Evolutionary conservation across 139 green algal species (phyloP), one percentile per base, ranked within the genome.

Genomic region (Picochlorum costavermella): DNA sequence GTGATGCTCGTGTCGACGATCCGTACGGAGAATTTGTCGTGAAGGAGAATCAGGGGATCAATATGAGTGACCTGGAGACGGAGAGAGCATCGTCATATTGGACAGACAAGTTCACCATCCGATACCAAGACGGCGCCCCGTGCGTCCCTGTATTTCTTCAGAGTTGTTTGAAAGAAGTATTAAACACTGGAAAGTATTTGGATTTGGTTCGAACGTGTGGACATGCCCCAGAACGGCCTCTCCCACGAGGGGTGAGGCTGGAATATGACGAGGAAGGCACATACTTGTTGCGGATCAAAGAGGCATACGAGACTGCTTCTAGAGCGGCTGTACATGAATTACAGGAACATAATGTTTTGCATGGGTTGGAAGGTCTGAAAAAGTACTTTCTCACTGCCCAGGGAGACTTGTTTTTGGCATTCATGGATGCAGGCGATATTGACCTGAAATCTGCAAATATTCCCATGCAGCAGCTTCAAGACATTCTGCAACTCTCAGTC

Each of bases 11-110:
- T 31, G 62, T 95, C 56, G 79, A 92, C 36, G 90, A 96, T 60
- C 87, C 90, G 0, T 91, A 92, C 63, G 56, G 28, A 13, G 90
- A 97, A 70, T 97, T 97, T 64, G 91, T 97, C 80, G 75, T 95
- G 17, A 64, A 86, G 53, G 78, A 86, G 65, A 55, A 83, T 29
- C 36, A 29, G 62, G 69, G 46, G n/a, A 71, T 86, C 16, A 45
- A 3, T 4, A 59, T 48, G 10, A 65, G 75, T 26, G 56, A 53
- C n/a, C 36, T 78, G 6, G 83, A 60, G 1, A 37, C 51, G 11
- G 78, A 87, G 11, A 55, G 57, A 14, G 56, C 77, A 63, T 73
- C 79, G 1, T 73, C 71, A 3, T 95, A 86, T 76, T 96, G 90
- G 90, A 63, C 69, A 26, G n/a, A 79, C 44, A 83, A 84, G 48